Conservation (phyloP, 805 yeast genomes). For the Metschnikowia lunata region DNA sequence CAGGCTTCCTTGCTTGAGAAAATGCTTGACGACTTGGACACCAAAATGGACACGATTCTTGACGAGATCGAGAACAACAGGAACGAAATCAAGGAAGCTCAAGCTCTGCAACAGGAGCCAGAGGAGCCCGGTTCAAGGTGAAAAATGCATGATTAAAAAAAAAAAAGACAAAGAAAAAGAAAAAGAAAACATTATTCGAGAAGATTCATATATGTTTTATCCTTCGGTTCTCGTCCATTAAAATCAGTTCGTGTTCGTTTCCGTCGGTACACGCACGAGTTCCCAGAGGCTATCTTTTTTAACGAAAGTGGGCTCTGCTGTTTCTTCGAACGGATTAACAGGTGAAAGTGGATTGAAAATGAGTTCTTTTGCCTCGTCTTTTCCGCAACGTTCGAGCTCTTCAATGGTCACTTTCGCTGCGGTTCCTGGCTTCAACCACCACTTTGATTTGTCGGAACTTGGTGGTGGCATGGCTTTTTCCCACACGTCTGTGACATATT, state of each 20-base stretch:
- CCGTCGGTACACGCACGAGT: background rate
- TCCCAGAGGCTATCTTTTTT: constrained; percentile 16
- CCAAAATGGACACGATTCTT: constrained; percentile 55
- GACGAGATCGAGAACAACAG: constrained; percentile 40
- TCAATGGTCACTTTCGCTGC: constrained; percentile 63
- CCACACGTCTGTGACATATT: constrained; percentile 25
- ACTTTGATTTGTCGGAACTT: constrained; percentile 70
- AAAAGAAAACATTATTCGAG: background rate
- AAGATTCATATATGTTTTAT: too few species aligned
- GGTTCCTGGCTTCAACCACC: constrained; percentile 88
- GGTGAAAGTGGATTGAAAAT: constrained; percentile 67
- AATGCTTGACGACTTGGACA: constrained; percentile 61
- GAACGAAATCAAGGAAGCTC: constrained; percentile 1
- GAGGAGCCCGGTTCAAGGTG: background rate
- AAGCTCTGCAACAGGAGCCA: background rate
- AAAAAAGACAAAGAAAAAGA: too few species aligned
- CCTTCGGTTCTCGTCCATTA: too few species aligned
- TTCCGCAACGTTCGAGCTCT: constrained; percentile 27
- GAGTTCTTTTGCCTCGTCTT: constrained; percentile 21
- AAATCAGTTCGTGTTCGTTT: background rate
- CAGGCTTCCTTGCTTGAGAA: constrained; percentile 59
- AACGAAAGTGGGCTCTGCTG: constrained; percentile 52
- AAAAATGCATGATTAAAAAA: background rate
- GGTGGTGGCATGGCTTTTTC: constrained; percentile 74
- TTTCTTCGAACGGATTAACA: constrained; percentile 65